phyloP scores from a whole-genome alignment of 106 monocot species.

The Triglochin maritima region DNA sequence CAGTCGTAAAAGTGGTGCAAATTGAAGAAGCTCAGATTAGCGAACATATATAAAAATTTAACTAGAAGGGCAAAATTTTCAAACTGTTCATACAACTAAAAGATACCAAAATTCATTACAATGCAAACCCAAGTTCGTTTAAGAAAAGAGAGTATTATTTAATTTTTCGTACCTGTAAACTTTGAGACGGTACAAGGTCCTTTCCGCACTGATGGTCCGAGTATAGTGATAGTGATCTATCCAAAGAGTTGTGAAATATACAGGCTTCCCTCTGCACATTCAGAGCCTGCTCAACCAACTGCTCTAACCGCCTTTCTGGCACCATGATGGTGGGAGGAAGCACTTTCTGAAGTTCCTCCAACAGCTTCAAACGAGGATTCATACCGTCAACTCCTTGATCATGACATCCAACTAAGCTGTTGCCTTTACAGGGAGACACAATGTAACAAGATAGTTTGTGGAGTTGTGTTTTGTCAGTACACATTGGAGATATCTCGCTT shows the following conservation, averaged over 20 bases:
- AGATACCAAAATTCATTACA: no score
- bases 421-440: not conserved
- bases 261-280: constrained; percentile 28
- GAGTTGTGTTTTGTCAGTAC: constrained; percentile 7
- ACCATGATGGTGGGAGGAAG: constrained; percentile 27
- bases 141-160: no score
- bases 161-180: constrained; percentile 14
- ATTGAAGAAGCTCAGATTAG: no score
- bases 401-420: not conserved
- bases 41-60: no score
- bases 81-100: no score
- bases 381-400: constrained; percentile 2
- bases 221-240: constrained; percentile 23
- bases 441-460: no score
- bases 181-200: constrained; percentile 30
- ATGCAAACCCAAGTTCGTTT: no score
- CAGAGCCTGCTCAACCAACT: constrained; percentile 37
- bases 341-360: constrained; percentile 33
- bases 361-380: constrained; percentile 12
- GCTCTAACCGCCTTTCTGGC: constrained; percentile 31
- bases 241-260: constrained; percentile 28
- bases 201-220: constrained; percentile 33
- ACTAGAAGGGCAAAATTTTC: no score
- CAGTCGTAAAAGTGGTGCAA: no score
- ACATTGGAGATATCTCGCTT: constrained; percentile 29